phyloP scores from a whole-genome alignment of 2,329 filamentous ascomycete genomes.

The Fonsecaea pedrosoi region DNA sequence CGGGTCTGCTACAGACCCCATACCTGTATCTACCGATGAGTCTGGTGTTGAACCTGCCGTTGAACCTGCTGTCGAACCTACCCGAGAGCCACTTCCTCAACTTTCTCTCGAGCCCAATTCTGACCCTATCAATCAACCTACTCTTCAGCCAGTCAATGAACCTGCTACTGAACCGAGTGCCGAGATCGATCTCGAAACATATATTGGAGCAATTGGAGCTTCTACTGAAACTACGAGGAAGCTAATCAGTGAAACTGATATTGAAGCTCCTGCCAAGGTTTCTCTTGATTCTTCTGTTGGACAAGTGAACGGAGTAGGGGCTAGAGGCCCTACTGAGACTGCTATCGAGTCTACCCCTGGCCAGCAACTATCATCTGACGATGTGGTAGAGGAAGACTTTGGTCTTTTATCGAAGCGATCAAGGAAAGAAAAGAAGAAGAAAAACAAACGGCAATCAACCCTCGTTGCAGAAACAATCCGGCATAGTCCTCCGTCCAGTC shows the following conservation, averaged over 20 bases:
- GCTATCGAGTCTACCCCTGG: constrained; percentile 13
- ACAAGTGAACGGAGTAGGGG: neutral
- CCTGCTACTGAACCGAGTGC: neutral
- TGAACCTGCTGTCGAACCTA: neutral
- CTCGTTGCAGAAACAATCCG: neutral
- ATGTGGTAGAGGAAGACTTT: constrained; percentile 24
- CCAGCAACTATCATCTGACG: neutral
- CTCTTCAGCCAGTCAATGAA: neutral
- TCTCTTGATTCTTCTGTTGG: neutral
- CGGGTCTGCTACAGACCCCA: no score
- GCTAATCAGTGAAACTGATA: neutral
- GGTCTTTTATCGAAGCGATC: constrained; percentile 22
- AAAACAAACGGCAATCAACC: constrained; percentile 11
- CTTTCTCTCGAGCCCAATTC: constrained; percentile 15
- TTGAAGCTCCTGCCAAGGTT: neutral
- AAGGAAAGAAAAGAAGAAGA: constrained; percentile 40
- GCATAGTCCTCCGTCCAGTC: neutral
- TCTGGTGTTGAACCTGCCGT: neutral
- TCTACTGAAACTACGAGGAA: neutral
- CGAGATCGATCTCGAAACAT: neutral
- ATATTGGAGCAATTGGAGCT: no score
- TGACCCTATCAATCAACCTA: neutral
- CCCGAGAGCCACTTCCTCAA: neutral
- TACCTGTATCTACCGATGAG: neutral
- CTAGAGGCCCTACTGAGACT: neutral